Base-by-base conservation (phyloP, 1,139 yeast genomes). In the Yamadazyma triangularis region DNA sequence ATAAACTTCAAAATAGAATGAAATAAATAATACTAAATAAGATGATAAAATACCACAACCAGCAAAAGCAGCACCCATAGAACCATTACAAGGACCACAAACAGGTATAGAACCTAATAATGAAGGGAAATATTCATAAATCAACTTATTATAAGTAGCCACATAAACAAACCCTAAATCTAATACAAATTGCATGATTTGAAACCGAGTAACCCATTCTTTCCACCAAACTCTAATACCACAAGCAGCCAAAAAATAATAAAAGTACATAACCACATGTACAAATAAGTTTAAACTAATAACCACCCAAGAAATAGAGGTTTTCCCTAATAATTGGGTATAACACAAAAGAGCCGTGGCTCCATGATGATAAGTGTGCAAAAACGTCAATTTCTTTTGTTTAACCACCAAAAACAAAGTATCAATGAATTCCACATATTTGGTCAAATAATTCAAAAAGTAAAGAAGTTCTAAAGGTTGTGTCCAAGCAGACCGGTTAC, bases 161-260 rank as follows among this genome's bases (percentile, higher is more conserved):
- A 79, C 81, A 60, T 82, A 83, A 38, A 83, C 85, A 50, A 82
- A 82, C 2, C 71, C 77, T 48, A 83, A 69, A 55, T 82, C 93
- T 48, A 82, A 63, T 27, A 83, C 57, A 45, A 83, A 83, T 58
- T 83, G 93, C 41, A 79, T 63, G 54, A 83, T 83, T 61, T 83
- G 93, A 64, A 80, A 78, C 48, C 86, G 70, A 29, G 93, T 83
- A 42, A 83, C 88, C 91, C 89, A 83, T 63, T 81, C 86, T 59
- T 83, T 83, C 93, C 93, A 83, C 89, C 89, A 82, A 29, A 83
- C 91, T 57, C 80, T 73, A 47, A 83, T 80, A 39, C 89, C 89
- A 58, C 87, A 70, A 20, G 91, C 83, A 24, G 88, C 79, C 43
- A 83, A 66, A 64, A 81, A 82, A 60, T 83, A 83, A 65, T 83